Conservation (phyloP, 192 early-diverging fungal genomes). For the Kickxella alabastrina region DNA sequence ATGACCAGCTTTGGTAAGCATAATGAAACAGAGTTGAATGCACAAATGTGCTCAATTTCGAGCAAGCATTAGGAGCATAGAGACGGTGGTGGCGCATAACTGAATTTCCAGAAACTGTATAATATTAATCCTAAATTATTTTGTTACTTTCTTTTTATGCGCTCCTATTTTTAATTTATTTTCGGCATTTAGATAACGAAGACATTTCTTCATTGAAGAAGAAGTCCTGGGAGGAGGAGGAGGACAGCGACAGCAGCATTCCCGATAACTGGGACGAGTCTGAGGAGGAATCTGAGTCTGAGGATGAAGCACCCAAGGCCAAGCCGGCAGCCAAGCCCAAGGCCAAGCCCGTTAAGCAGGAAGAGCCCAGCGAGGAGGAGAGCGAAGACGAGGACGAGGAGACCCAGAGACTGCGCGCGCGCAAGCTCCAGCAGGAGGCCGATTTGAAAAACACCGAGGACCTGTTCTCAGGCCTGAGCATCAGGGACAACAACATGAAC, state of each 20-base stretch:
- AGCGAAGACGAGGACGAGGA: conserved; percentile 47
- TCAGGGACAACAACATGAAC: conserved; percentile 43
- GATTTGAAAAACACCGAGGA: conserved; percentile 62
- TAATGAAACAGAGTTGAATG: too few species aligned
- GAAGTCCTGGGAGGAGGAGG: conserved; percentile 62
- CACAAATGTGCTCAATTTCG: too few species aligned
- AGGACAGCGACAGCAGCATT: conserved; percentile 57
- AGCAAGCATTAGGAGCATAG: too few species aligned
- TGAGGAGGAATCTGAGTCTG: conserved; percentile 52
- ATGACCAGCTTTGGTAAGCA: too few species aligned
- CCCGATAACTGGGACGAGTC: conserved; percentile 65
- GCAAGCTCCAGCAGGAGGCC: conserved; percentile 57
- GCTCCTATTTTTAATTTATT: too few species aligned
- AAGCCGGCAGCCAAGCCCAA: conserved; percentile 63
- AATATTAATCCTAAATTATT: too few species aligned
- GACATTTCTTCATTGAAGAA: conserved; percentile 8
- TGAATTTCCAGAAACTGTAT: too few species aligned
- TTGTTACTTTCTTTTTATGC: too few species aligned
- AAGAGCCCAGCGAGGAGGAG: conserved; percentile 36
- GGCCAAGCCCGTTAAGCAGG: conserved; percentile 45
- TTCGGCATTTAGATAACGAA: too few species aligned
- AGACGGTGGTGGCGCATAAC: too few species aligned
- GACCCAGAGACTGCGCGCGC: conserved; percentile 51
- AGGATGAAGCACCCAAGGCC: conserved; percentile 38
- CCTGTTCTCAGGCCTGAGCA: conserved; percentile 61